These are phyloP conservation scores for Forsythia suspensa DNA, from an alignment of 257 asterid genomes.

Conservation along the genomic window DNA sequence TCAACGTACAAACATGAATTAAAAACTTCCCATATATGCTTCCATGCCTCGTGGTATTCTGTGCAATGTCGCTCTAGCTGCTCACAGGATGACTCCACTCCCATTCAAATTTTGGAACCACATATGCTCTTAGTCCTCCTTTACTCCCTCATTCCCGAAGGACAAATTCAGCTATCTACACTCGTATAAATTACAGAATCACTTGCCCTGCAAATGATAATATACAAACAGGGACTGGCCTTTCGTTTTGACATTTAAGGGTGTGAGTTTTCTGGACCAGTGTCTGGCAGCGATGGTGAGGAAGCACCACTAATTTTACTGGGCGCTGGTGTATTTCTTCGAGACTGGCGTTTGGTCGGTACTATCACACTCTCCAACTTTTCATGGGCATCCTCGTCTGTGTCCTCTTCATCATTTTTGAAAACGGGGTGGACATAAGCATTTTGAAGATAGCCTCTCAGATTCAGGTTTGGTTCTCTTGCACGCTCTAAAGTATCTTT, in stretches of 20 bases:
- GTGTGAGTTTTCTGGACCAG: conserved; percentile 22
- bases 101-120: no score
- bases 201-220: background rate
- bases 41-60: background rate
- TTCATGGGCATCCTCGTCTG: conserved; percentile 1
- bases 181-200: conserved; percentile 28
- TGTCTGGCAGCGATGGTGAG: conserved; percentile 48
- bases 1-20: background rate
- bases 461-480: conserved; percentile 48
- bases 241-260: background rate
- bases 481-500: conserved; percentile 67
- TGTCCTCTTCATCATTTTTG: conserved; percentile 34
- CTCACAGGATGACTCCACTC: background rate
- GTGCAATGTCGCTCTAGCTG: background rate
- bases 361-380: conserved; percentile 17
- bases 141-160: background rate
- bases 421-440: conserved; percentile 68
- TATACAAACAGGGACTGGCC: conserved; percentile 1
- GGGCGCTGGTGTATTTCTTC: conserved; percentile 53
- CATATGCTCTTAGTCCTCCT: background rate
- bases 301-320: conserved; percentile 52
- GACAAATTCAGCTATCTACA: conserved; percentile 19
- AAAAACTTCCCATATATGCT: background rate
- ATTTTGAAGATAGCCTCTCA: conserved; percentile 43
- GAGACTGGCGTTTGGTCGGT: conserved; percentile 51